Evolutionary conservation across 192 early-diverging fungal species (phyloP).

Genomic region (Jimgerdemannia lactiflua): DNA sequence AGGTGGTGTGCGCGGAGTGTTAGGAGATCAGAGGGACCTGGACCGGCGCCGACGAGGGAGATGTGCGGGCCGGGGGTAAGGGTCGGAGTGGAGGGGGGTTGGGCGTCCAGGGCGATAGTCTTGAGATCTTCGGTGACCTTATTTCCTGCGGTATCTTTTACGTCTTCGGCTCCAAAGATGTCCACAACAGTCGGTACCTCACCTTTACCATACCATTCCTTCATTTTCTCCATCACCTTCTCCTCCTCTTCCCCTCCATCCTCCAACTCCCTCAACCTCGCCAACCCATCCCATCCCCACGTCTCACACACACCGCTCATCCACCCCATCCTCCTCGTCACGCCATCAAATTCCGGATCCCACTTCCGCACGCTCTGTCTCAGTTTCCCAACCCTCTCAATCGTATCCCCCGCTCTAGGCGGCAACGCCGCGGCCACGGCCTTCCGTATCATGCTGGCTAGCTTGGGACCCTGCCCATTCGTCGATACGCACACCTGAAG

Average conservation of each 20-base stretch:
- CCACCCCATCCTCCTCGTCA: slow-evolving; percentile 80
- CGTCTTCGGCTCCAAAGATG: slow-evolving; percentile 4
- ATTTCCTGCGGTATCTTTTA: no score
- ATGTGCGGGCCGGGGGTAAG: slow-evolving; percentile 17
- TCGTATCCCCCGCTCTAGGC: slow-evolving; percentile 62
- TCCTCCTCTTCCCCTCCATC: slow-evolving; percentile 42
- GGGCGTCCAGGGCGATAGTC: no score
- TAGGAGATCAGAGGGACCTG: slow-evolving; percentile 79
- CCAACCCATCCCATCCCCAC: slow-evolving; percentile 79
- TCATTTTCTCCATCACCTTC: slow-evolving; percentile 50
- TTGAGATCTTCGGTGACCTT: no score
- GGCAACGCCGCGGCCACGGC: slow-evolving; percentile 60
- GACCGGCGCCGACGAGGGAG: slow-evolving; percentile 79
- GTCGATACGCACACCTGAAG: slow-evolving; percentile 91
- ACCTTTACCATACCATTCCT: slow-evolving; percentile 58
- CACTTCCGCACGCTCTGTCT: slow-evolving; percentile 59
- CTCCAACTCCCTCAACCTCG: slow-evolving; percentile 32
- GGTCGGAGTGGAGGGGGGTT: no score
- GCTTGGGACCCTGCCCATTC: slow-evolving; percentile 81
- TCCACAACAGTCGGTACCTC: slow-evolving; percentile 24
- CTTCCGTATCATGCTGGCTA: slow-evolving; percentile 81
- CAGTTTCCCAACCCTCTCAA: slow-evolving; percentile 66
- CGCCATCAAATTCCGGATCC: slow-evolving; percentile 61
- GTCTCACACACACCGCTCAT: slow-evolving; percentile 78
- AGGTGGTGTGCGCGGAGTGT: slow-evolving; percentile 65